Evolutionary conservation across 2,329 filamentous ascomycete genomes (phyloP).

Genomic region (Verticillium dahliae): DNA sequence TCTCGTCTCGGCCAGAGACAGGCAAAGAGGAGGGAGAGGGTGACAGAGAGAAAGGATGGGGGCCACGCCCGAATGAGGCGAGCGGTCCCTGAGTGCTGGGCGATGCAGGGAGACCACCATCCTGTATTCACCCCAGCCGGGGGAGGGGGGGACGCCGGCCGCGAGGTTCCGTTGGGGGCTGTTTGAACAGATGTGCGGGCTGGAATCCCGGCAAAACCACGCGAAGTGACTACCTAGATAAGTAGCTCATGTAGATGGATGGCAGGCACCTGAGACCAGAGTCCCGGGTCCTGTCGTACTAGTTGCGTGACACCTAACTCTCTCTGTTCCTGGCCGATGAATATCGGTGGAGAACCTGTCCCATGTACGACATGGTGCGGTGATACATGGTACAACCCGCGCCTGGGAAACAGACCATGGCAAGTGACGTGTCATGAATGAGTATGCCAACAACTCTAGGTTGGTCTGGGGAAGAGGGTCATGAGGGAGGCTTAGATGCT

Average conservation of each 20-base stretch:
- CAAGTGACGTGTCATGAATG: neutral
- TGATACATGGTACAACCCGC: neutral
- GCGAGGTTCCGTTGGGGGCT: neutral
- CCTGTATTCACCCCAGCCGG: neutral
- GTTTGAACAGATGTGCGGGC: neutral
- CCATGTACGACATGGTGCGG: neutral
- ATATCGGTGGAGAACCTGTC: neutral
- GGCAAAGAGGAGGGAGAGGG: neutral
- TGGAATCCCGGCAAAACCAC: neutral
- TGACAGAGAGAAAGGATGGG: neutral
- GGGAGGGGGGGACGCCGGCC: neutral
- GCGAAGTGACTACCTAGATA: no score
- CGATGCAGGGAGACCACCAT: neutral
- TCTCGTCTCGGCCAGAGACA: neutral
- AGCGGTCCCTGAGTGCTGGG: neutral
- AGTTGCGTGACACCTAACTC: neutral
- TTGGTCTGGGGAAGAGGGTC: neutral
- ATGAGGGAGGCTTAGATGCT: neutral
- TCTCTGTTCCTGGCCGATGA: neutral
- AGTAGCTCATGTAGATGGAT: neutral
- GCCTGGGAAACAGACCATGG: neutral
- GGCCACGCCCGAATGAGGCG: neutral
- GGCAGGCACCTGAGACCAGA: neutral
- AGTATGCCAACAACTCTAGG: no score
- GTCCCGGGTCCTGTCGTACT: neutral